These are phyloP conservation scores for Umbelopsis sp. DNA, from an alignment of 371 early-diverging fungal species.

Conservation along the genomic window DNA sequence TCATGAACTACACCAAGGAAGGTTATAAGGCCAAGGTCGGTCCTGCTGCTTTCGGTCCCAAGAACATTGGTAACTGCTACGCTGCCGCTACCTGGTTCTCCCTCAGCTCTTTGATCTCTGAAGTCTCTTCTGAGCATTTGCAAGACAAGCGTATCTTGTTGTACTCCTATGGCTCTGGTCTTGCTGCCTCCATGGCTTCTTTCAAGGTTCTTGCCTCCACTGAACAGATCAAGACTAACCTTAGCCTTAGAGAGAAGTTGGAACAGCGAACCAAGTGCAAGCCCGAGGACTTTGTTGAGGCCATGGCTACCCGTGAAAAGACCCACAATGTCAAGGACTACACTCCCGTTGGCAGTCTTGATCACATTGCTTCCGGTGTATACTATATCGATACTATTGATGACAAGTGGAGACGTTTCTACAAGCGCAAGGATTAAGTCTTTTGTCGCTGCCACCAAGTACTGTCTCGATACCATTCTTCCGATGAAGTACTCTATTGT, in stretches of 20 bases:
- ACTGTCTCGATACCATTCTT: too few relatives aligned
- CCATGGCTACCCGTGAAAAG: conserved; percentile 88
- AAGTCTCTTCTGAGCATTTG: conserved; percentile 69
- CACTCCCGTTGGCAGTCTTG: conserved; percentile 68
- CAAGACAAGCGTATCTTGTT: conserved; percentile 84
- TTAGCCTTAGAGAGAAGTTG: conserved; percentile 77
- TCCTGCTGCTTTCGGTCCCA: conserved; percentile 82
- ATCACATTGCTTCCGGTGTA: conserved; percentile 64
- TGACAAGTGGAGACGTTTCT: conserved; percentile 90
- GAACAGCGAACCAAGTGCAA: conserved; percentile 73
- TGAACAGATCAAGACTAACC: conserved; percentile 57
- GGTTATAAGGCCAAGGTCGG: conserved; percentile 76
- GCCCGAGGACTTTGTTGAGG: conserved; percentile 78
- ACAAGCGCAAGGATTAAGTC: conserved; percentile 66
- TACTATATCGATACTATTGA: conserved; percentile 91
- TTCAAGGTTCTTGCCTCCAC: conserved; percentile 77
- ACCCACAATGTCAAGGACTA: conserved; percentile 85
- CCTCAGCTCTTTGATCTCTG: conserved; percentile 83
- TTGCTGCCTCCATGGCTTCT: conserved; percentile 93
- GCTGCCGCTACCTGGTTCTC: conserved; percentile 89
- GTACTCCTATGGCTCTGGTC: conserved; percentile 98
- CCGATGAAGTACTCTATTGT: too few relatives aligned
- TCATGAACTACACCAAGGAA: conserved; percentile 78
- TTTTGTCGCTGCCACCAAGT: not conserved
- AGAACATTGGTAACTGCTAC: conserved; percentile 97